Base-by-base conservation (phyloP, 306 rosid genomes). In the Castanea crenata region DNA sequence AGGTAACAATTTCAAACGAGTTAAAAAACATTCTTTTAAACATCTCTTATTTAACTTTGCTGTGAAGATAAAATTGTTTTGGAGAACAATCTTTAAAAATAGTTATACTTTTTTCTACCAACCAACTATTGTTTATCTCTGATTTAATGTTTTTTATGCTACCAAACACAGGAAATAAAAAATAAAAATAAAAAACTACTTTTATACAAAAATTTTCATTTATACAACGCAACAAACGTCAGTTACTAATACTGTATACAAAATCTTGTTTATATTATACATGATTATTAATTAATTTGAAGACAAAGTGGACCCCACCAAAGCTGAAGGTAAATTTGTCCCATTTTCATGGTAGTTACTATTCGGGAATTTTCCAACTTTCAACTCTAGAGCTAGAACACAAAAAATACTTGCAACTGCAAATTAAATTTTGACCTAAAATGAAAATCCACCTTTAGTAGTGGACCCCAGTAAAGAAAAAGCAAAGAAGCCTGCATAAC, bases 251-350 rank as follows among this genome's bases (percentile, higher is more conserved):
- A 27, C 31, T 27, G 1, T 27, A 27, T 27, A 27, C 31, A 27
- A 27, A 27, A 27, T 1, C 31, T 2, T 27, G 31, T 27, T 27
- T 27, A 27, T 27, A 27, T 27, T 27, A 27, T 1, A 27, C 0
- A 1, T 27, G 2, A 27, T 15, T 56, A n/a, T 57, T 25, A 11
- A 63, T 27, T 23, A 23, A 82, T 72, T 71, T 21, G 84, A 79
- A 80, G 84, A 74, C 82, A 21, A 61, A 1, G 82, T 80, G 86
- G 86, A 71, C 85, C 83, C 84, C 75, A 69, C 62, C 70, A 78
- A 32, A 75, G 57, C 19, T 79, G 65, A 27, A 27, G 31, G 31
- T 27, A 27, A 27, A 27, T 27, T 27, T 27, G 3, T 27, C 31
- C 31, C 3, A 27, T 27, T 27, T 27, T 27, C 31, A 0, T 27